phyloP scores from a whole-genome alignment of 257 asterid species.

The Solanum clarkiae region DNA sequence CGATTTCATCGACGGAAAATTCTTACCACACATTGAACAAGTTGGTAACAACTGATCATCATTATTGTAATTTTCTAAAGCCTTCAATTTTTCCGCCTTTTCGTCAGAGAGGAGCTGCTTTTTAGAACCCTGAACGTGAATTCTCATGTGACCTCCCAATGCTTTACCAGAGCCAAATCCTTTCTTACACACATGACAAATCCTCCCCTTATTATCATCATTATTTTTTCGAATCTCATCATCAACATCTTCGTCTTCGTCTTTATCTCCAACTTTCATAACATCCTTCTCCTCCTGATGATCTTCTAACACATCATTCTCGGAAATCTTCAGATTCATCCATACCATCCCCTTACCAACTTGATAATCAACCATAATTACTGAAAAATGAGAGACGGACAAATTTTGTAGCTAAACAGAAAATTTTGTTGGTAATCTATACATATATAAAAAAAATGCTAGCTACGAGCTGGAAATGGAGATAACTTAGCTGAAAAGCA shows the following conservation, averaged over 20 bases:
- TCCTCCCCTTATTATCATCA: conserved; percentile 2
- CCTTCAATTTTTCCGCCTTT: neutral
- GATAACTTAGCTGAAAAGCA: conserved; percentile 8
- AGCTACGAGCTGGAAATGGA: neutral
- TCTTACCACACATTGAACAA: conserved; percentile 30
- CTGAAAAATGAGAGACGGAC: neutral
- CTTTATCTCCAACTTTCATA: neutral
- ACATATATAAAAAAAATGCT: neutral
- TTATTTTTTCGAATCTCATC: neutral
- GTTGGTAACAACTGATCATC: neutral
- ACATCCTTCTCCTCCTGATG: neutral
- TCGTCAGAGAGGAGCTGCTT: neutral
- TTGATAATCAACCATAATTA: conserved; percentile 12
- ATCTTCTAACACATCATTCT: neutral
- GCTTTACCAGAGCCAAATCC: conserved; percentile 61
- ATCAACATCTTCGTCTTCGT: neutral
- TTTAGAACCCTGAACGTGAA: conserved; percentile 28
- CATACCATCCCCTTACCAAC: conserved; percentile 6
- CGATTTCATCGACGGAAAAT: conserved; percentile 38
- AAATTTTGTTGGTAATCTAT: neutral
- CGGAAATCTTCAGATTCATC: conserved; percentile 12
- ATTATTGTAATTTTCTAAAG: neutral
- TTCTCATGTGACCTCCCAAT: conserved; percentile 78
- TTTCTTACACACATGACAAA: conserved; percentile 38
- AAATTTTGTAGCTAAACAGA: neutral